Evolutionary conservation across 2,329 filamentous ascomycete genomes (phyloP).

Genomic region (Herpotrichia juniperi): DNA sequence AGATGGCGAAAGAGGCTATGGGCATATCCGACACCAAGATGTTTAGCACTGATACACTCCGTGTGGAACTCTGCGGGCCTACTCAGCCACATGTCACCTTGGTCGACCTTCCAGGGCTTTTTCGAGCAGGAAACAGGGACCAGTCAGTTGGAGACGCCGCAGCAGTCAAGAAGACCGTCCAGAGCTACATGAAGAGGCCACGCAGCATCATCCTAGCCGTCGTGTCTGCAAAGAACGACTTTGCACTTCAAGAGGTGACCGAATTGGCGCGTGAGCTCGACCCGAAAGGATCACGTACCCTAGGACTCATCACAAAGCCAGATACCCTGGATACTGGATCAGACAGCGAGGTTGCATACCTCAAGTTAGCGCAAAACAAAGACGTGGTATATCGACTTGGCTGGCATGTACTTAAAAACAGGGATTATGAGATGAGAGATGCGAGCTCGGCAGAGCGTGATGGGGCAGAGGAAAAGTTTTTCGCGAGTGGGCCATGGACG

Average conservation of each 20-base stretch:
- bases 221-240: slow-evolving; percentile 50
- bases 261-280: slow-evolving; percentile 57
- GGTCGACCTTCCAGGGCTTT: slow-evolving; percentile 48
- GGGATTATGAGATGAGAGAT: slow-evolving; percentile 38
- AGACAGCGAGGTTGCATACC: slow-evolving; percentile 48
- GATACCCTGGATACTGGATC: slow-evolving; percentile 51
- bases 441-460: slow-evolving; percentile 47
- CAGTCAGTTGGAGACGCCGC: slow-evolving; percentile 42
- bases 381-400: slow-evolving; percentile 51
- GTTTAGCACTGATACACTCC: slow-evolving; percentile 31
- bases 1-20: slow-evolving; percentile 59
- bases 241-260: slow-evolving; percentile 63
- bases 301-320: slow-evolving; percentile 64
- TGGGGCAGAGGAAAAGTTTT: slow-evolving; percentile 41
- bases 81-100: slow-evolving; percentile 32
- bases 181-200: slow-evolving; percentile 61
- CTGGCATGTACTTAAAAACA: slow-evolving; percentile 61
- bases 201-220: slow-evolving; percentile 66
- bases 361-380: slow-evolving; percentile 45
- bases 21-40: slow-evolving; percentile 37
- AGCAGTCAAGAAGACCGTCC: slow-evolving; percentile 43
- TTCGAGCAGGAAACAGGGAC: slow-evolving; percentile 35
- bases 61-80: slow-evolving; percentile 29
- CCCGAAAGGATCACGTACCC: slow-evolving; percentile 52
- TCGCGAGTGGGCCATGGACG: slow-evolving; percentile 32